These are phyloP conservation scores for Kodamaea fukazawae DNA, from an alignment of 805 yeast genomes.

Conservation along the genomic window DNA sequence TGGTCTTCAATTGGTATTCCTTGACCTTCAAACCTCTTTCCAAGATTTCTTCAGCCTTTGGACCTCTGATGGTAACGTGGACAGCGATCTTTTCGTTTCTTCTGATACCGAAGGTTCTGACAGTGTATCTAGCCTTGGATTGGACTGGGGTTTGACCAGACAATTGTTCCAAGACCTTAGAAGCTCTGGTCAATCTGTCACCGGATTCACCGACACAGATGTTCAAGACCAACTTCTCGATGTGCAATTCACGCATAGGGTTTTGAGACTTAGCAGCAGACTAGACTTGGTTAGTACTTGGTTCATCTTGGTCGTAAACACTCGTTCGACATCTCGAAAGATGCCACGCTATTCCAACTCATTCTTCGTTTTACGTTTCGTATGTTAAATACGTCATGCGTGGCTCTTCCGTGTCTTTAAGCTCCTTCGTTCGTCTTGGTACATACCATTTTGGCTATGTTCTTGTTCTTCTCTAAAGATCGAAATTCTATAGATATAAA, in stretches of 20 bases:
- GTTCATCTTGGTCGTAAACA: not conserved
- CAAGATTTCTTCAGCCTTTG: constrained; percentile 96
- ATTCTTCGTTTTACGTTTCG: not conserved
- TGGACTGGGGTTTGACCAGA: constrained; percentile 99
- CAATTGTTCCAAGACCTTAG: constrained; percentile 99
- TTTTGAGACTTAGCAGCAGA: constrained; percentile 57
- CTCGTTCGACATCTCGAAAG: not conserved
- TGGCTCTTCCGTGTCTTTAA: too few relatives aligned
- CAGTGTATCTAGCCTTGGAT: constrained; percentile 99
- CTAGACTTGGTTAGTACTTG: constrained; percentile 1
- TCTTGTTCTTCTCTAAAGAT: constrained; percentile 12
- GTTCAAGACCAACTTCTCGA: constrained; percentile 99
- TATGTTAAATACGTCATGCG: too few relatives aligned
- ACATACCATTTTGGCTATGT: constrained; percentile 24
- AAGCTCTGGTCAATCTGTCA: constrained; percentile 99
- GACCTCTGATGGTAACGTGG: constrained; percentile 99
- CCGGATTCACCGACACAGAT: constrained; percentile 99
- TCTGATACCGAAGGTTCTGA: constrained; percentile 99
- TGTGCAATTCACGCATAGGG: constrained; percentile 98
- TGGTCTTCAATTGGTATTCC: constrained; percentile 94
- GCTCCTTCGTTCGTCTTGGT: not conserved
- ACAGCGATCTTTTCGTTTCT: constrained; percentile 99
- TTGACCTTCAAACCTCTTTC: constrained; percentile 99
- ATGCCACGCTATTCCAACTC: too few relatives aligned
- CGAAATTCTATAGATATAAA: constrained; percentile 9